phyloP scores from a whole-genome alignment of 495 filamentous ascomycete species.

The Cercophora sp. region DNA sequence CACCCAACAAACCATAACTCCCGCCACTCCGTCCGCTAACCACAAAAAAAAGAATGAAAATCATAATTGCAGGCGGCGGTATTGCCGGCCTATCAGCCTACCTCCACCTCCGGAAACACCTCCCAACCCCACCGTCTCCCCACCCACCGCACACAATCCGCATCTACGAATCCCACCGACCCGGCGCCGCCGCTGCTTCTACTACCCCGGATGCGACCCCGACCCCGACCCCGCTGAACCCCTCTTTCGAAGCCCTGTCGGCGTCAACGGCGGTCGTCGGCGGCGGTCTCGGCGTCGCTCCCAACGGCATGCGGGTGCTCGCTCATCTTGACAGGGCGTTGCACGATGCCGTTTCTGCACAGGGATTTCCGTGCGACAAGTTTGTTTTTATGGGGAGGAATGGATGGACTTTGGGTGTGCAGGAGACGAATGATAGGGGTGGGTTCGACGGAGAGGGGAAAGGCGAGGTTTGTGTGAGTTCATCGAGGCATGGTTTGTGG shows the following conservation, averaged over 20 bases:
- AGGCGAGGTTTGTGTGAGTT: conserved; percentile 11
- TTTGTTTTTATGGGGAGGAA: conserved; percentile 18
- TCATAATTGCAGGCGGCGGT: conserved; percentile 52
- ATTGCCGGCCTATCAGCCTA: conserved; percentile 48
- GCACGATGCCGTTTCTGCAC: conserved; percentile 11
- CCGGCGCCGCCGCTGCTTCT: conserved; percentile 1
- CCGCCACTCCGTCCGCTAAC: no score
- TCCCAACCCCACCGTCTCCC: conserved; percentile 26
- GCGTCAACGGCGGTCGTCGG: conserved; percentile 39
- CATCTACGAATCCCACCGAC: conserved; percentile 35
- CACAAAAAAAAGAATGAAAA: conserved; percentile 42
- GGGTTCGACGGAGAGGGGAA: conserved; percentile 12
- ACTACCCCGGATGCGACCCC: no score
- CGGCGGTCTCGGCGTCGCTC: conserved; percentile 46
- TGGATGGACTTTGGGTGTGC: conserved; percentile 14
- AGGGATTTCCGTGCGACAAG: conserved; percentile 15
- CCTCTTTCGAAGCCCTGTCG: conserved; percentile 15
- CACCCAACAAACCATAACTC: no score
- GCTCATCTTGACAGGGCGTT: conserved; percentile 36
- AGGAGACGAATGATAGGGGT: conserved; percentile 9
- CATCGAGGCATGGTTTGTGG: conserved; percentile 11
- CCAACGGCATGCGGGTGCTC: conserved; percentile 49
- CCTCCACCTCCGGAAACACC: conserved; percentile 47
- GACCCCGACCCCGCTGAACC: conserved; percentile 28
- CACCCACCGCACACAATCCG: conserved; percentile 18